A percentile compares a stretch with the other conserved stretches of the same genome.
Evolutionary conservation across 805 yeast genomes (phyloP).

Genomic region (Wickerhamiella dianesei): DNA sequence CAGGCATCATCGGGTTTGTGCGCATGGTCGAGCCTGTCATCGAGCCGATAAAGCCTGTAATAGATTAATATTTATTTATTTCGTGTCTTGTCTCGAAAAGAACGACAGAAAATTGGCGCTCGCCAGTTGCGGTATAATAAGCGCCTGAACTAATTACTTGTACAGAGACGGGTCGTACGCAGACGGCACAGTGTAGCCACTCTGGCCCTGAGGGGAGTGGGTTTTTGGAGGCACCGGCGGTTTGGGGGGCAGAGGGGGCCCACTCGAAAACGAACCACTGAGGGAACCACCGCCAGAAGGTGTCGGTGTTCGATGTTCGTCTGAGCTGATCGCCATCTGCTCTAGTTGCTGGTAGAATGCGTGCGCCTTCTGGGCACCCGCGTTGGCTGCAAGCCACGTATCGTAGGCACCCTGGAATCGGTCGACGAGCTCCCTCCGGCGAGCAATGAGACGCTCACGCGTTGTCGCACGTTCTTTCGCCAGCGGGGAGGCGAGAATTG

Average conservation of each 20-base stretch:
- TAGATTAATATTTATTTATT: background rate
- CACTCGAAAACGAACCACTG: too few species aligned
- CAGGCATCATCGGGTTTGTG: constrained; percentile 59
- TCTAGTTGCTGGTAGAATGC: constrained; percentile 46
- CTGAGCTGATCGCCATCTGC: constrained; percentile 21
- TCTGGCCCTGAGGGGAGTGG: constrained; percentile 3
- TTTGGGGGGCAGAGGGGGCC: constrained; percentile 18
- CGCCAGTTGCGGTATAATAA: too few species aligned
- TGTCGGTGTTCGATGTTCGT: background rate
- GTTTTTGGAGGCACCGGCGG: constrained; percentile 14
- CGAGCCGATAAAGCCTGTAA: background rate
- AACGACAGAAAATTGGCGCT: too few species aligned
- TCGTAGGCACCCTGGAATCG: constrained; percentile 38
- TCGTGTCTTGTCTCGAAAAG: background rate
- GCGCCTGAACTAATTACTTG: constrained; percentile 2
- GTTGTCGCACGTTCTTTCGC: constrained; percentile 29
- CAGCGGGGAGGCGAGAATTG: constrained; percentile 33
- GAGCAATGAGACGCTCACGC: constrained; percentile 24
- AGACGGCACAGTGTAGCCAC: constrained; percentile 17
- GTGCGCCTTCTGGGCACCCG: constrained; percentile 49
- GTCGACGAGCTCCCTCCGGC: constrained; percentile 28
- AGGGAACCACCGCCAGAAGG: constrained; percentile 3
- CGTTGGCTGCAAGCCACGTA: constrained; percentile 43
- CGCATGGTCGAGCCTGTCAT: constrained; percentile 21
- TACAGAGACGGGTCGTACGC: constrained; percentile 17